These are phyloP conservation scores for Verticillium dahliae DNA, from an alignment of 2,329 filamentous ascomycete species.

Conservation along the genomic window DNA sequence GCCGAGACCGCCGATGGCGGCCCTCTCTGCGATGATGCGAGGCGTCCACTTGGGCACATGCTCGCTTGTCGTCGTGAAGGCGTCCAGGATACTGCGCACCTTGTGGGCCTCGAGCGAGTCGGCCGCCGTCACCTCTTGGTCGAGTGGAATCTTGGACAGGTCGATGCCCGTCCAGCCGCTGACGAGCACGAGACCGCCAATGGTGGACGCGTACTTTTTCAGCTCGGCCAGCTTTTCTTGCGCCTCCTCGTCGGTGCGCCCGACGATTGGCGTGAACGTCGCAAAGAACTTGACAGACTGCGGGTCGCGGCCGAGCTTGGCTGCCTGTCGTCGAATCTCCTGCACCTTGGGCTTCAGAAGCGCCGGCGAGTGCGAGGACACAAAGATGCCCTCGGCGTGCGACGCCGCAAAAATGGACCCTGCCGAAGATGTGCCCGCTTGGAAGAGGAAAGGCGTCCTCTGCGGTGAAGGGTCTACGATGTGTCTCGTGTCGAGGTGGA, in stretches of 20 bases:
- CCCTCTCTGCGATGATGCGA: conserved; percentile 31
- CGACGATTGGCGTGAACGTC: conserved; percentile 42
- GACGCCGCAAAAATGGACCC: conserved; percentile 49
- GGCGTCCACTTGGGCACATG: conserved; percentile 35
- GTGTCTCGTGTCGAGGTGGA: conserved; percentile 25
- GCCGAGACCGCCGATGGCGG: conserved; percentile 32
- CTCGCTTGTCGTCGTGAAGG: conserved; percentile 41
- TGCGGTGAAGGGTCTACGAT: conserved; percentile 50
- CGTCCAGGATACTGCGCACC: conserved; percentile 40
- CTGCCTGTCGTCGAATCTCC: conserved; percentile 44
- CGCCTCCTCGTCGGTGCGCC: conserved; percentile 45
- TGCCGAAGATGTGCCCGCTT: conserved; percentile 52
- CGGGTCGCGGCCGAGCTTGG: conserved; percentile 46
- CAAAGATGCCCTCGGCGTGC: conserved; percentile 56
- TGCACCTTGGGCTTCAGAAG: conserved; percentile 43
- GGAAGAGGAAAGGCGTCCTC: conserved; percentile 50
- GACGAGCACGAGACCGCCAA: conserved; percentile 49
- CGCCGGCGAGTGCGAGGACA: conserved; percentile 44
- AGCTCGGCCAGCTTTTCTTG: conserved; percentile 42
- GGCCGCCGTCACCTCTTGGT: conserved; percentile 48
- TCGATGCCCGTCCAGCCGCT: conserved; percentile 56
- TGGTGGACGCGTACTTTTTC: conserved; percentile 43
- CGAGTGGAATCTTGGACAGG: conserved; percentile 47
- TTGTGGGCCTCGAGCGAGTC: conserved; percentile 48
- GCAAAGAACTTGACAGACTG: conserved; percentile 49